Conservation (phyloP, 108 stramenopile species). For the Chaetoceros tenuissimus region DNA sequence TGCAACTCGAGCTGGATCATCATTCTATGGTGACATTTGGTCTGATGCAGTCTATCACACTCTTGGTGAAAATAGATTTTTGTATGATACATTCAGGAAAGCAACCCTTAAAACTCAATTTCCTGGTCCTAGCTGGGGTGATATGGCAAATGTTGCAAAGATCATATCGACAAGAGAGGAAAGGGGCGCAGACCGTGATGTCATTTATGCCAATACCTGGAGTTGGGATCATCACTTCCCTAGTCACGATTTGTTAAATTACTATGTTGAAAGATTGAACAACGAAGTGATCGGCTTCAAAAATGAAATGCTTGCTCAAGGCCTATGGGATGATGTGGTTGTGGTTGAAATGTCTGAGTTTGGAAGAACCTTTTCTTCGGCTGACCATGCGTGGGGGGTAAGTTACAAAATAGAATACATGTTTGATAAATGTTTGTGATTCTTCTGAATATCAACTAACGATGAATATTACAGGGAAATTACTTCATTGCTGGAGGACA, state of each 20-base stretch:
- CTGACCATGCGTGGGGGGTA: constrained; percentile 67
- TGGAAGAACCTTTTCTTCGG: constrained; percentile 47
- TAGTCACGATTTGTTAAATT: too few species aligned
- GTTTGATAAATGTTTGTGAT: too few species aligned
- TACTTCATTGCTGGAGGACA: constrained; percentile 33
- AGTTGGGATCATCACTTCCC: constrained; percentile 52
- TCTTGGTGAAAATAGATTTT: too few species aligned
- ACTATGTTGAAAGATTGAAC: constrained; percentile 28
- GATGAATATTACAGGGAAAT: too few species aligned
- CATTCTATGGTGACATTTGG: constrained; percentile 43
- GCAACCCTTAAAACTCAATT: too few species aligned
- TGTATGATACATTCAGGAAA: too few species aligned
- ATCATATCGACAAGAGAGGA: constrained; percentile 24
- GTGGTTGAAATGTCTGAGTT: constrained; percentile 55
- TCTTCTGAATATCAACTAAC: too few species aligned
- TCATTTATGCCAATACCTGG: constrained; percentile 46
- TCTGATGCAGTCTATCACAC: constrained; percentile 23
- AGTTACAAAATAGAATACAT: too few species aligned
- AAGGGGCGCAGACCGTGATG: constrained; percentile 46
- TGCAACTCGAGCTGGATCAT: constrained; percentile 16
- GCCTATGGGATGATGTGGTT: constrained; percentile 36
- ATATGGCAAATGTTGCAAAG: too few species aligned
- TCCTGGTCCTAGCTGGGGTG: too few species aligned
- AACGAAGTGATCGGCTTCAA: constrained; percentile 32
- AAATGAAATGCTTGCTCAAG: constrained; percentile 35